These are phyloP conservation scores for Canariomyces notabilis DNA, from an alignment of 2,329 filamentous ascomycete genomes.

Conservation along the genomic window DNA sequence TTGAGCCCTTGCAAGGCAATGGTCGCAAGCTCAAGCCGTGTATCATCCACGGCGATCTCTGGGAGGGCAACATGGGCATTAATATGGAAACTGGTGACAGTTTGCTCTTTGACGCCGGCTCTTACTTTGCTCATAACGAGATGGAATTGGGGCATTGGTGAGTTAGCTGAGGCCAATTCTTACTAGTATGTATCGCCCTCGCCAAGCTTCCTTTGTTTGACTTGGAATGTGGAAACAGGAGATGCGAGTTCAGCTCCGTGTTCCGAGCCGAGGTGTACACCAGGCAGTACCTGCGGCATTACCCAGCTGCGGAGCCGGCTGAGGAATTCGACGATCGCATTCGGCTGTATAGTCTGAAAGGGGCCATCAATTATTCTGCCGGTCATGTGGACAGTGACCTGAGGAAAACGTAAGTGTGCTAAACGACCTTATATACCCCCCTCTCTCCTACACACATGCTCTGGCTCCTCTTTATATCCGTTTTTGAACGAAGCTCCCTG, in stretches of 20 bases:
- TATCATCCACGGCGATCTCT: slow-evolving; percentile 38
- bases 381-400: slow-evolving; percentile 6
- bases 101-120: slow-evolving; percentile 35
- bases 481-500: too few relatives aligned
- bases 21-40: slow-evolving; percentile 27
- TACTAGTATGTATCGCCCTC: neutral
- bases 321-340: slow-evolving; percentile 19
- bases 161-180: too few relatives aligned
- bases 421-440: neutral
- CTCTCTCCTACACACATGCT: neutral
- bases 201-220: too few relatives aligned
- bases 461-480: too few relatives aligned
- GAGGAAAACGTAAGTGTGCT: slow-evolving; percentile 11
- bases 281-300: slow-evolving; percentile 8
- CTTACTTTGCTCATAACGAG: slow-evolving; percentile 39
- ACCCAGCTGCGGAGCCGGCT: slow-evolving; percentile 10
- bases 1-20: slow-evolving; percentile 24
- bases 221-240: slow-evolving; percentile 31
- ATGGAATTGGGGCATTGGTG: slow-evolving; percentile 32
- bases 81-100: slow-evolving; percentile 27
- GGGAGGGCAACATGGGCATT: slow-evolving; percentile 37
- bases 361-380: slow-evolving; percentile 17
- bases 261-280: slow-evolving; percentile 10
- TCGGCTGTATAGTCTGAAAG: slow-evolving; percentile 20
- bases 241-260: slow-evolving; percentile 15